These are phyloP conservation scores for Oryza meridionalis DNA, from an alignment of 176 grass and related monocot species.

Conservation along the genomic window DNA sequence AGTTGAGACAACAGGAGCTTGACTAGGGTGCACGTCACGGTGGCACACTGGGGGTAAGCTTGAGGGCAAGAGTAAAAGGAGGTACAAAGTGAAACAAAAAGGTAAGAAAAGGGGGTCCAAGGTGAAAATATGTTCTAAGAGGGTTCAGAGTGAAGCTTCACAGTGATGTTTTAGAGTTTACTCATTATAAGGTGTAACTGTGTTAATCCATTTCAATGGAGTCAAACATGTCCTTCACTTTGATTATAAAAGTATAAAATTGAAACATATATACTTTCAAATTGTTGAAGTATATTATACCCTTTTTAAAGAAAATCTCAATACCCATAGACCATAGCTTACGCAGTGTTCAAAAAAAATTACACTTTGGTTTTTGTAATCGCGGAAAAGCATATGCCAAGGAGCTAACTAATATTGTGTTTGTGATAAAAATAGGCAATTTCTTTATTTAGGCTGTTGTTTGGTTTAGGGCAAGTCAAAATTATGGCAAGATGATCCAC, in stretches of 20 bases:
- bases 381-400: not conserved
- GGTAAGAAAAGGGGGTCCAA: no score
- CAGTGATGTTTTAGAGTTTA: not conserved
- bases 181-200: not conserved
- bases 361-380: not conserved
- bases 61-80: no score
- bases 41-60: no score
- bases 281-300: not conserved
- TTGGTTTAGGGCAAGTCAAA: not conserved
- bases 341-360: not conserved
- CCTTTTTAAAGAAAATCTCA: not conserved
- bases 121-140: no score
- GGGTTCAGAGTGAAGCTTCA: not conserved
- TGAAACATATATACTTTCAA: not conserved
- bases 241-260: not conserved
- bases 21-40: no score
- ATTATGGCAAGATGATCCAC: not conserved
- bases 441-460: not conserved
- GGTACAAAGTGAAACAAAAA: no score
- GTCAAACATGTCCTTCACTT: not conserved
- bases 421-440: not conserved
- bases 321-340: not conserved
- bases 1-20: no score
- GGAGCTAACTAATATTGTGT: not conserved
- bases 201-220: no score